Conservation (phyloP, 73 alveolate species). For the Paramecium octaurelia region DNA sequence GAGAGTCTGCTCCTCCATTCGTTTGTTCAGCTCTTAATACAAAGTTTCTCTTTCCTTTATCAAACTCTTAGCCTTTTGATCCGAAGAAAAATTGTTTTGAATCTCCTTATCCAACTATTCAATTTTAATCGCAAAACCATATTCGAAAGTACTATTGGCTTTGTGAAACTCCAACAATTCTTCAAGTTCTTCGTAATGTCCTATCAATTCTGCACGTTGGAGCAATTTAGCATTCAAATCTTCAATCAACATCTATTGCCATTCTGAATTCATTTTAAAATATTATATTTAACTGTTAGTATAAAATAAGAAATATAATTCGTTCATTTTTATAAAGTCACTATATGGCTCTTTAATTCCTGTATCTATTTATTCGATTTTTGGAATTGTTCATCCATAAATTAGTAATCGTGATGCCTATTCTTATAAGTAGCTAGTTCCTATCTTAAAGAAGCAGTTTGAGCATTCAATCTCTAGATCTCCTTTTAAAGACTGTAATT, state of each 20-base stretch:
- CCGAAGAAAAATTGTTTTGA: neutral
- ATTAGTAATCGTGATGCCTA: neutral
- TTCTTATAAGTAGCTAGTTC: neutral
- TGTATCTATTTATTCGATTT: neutral
- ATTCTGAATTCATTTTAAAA: slow-evolving; percentile 20
- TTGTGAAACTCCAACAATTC: neutral
- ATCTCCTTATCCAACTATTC: neutral
- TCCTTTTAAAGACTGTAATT: neutral
- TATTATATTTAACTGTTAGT: neutral
- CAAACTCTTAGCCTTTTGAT: neutral
- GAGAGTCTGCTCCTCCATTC: neutral
- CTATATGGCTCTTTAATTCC: neutral
- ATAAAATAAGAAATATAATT: neutral
- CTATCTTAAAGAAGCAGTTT: neutral
- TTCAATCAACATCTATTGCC: slow-evolving; percentile 20
- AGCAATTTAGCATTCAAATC: slow-evolving; percentile 33
- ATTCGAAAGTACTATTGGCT: neutral
- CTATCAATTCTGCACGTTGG: slow-evolving; percentile 2
- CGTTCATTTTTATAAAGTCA: neutral
- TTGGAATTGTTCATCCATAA: neutral
- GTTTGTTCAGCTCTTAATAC: neutral
- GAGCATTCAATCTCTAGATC: neutral
- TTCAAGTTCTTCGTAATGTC: slow-evolving; percentile 10
- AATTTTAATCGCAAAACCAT: neutral
- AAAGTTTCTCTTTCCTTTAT: neutral